Evolutionary conservation across 2,329 filamentous ascomycete species (phyloP).

Genomic region (Nigrospora oryzae): DNA sequence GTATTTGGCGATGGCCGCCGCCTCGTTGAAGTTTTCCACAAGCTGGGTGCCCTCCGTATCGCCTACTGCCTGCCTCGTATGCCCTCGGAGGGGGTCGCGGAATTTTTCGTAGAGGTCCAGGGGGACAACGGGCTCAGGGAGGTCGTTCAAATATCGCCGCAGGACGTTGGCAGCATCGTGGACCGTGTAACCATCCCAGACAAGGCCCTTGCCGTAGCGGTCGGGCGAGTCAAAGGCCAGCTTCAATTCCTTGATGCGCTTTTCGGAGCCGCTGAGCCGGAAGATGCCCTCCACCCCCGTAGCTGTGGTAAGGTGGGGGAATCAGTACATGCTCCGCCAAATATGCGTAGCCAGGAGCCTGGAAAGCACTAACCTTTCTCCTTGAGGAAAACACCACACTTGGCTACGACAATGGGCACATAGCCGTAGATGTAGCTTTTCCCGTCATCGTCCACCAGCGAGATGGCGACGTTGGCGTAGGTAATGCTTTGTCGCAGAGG

Average conservation of each 20-base stretch:
- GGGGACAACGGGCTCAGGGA: conserved; percentile 94
- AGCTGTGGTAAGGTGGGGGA: conserved; percentile 41
- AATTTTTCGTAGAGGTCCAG: conserved; percentile 89
- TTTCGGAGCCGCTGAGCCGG: conserved; percentile 89
- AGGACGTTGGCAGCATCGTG: conserved; percentile 97
- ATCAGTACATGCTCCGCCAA: not conserved
- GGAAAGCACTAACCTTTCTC: conserved; percentile 70
- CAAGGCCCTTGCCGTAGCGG: conserved; percentile 89
- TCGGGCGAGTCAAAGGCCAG: conserved; percentile 88
- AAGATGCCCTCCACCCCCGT: conserved; percentile 96
- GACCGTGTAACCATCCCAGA: conserved; percentile 96
- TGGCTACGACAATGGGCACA: conserved; percentile 95
- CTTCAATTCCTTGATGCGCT: conserved; percentile 95
- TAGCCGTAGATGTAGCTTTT: conserved; percentile 98
- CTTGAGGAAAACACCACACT: conserved; percentile 94
- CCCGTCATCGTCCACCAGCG: conserved; percentile 83
- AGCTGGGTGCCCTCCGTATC: conserved; percentile 63
- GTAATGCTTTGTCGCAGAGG: conserved; percentile 90
- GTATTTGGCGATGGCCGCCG: conserved; percentile 71
- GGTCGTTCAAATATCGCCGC: conserved; percentile 87
- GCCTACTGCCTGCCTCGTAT: conserved; percentile 65
- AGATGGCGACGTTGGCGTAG: conserved; percentile 97
- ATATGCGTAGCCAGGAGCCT: not conserved
- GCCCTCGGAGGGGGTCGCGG: conserved; percentile 67
- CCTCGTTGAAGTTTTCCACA: conserved; percentile 65